phyloP scores from a whole-genome alignment of 768 basidiomycete genomes.

The Rubroboletus satanas region DNA sequence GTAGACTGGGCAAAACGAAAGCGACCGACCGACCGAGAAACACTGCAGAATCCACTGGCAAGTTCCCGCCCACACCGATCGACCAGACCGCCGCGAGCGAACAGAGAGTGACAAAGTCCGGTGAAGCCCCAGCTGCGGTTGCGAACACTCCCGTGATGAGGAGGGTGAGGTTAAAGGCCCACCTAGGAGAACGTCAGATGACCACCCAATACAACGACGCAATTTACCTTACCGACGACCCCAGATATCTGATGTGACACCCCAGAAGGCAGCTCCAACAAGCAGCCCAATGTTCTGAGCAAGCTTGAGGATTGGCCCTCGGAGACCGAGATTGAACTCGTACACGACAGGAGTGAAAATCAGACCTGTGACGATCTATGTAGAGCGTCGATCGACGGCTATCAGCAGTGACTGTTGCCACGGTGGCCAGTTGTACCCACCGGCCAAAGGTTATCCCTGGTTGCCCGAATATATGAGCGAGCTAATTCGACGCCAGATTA shows the following conservation, averaged over 20 bases:
- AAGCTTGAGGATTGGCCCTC: constrained; percentile 61
- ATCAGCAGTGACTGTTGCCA: not conserved
- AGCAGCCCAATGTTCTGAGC: constrained; percentile 71
- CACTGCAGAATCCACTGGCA: constrained; percentile 73
- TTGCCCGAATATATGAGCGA: constrained; percentile 21
- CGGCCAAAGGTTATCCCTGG: constrained; percentile 67
- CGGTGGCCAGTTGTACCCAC: constrained; percentile 35
- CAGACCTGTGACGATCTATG: constrained; percentile 58
- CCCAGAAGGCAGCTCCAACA: constrained; percentile 68
- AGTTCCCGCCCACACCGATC: constrained; percentile 69
- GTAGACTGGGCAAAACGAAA: not conserved
- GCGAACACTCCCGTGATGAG: constrained; percentile 67
- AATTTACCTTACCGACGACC: constrained; percentile 48
- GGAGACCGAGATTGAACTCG: constrained; percentile 60
- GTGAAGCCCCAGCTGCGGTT: constrained; percentile 56
- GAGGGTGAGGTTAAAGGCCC: constrained; percentile 69
- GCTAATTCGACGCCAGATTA: not conserved
- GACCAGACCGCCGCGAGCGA: constrained; percentile 55
- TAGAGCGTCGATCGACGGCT: not conserved
- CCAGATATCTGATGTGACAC: constrained; percentile 66
- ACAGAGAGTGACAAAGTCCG: constrained; percentile 48
- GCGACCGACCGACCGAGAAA: constrained; percentile 59
- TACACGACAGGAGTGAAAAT: constrained; percentile 60
- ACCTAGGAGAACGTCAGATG: constrained; percentile 33
- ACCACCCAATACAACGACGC: not conserved